These are phyloP conservation scores for Cryomyces minteri DNA, from an alignment of 495 filamentous ascomycete genomes.

Conservation along the genomic window DNA sequence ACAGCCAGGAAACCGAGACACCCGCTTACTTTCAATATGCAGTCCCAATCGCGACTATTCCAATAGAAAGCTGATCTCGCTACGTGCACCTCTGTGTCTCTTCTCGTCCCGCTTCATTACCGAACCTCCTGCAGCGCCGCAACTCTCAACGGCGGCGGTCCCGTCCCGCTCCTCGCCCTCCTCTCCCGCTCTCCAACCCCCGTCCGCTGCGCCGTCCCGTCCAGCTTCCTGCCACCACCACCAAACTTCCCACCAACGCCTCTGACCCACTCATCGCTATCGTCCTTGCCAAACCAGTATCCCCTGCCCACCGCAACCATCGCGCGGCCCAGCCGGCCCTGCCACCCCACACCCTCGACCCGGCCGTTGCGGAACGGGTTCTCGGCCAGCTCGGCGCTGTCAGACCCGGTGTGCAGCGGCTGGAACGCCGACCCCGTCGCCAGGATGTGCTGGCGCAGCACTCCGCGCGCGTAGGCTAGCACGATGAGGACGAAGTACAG, in stretches of 20 bases:
- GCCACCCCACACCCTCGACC: constrained; percentile 56
- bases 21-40: too few species aligned
- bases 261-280: constrained; percentile 36
- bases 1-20: too few species aligned
- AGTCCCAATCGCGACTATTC: too few species aligned
- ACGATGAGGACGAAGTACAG: constrained; percentile 65
- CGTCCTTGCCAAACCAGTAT: constrained; percentile 55
- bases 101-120: too few species aligned
- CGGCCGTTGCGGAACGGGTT: constrained; percentile 53
- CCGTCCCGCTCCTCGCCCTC: constrained; percentile 48
- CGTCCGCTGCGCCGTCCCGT: constrained; percentile 6
- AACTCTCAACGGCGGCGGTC: constrained; percentile 25
- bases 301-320: constrained; percentile 51
- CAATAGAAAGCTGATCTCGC: too few species aligned
- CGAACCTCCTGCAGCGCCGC: neutral
- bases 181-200: constrained; percentile 48
- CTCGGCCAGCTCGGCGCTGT: constrained; percentile 29
- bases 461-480: constrained; percentile 57
- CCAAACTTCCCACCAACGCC: constrained; percentile 37
- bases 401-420: constrained; percentile 18
- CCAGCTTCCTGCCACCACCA: constrained; percentile 2
- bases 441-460: constrained; percentile 37
- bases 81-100: too few species aligned
- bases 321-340: constrained; percentile 48
- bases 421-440: constrained; percentile 2